Evolutionary conservation across 345 rosid species (phyloP), one percentile per base, ranked within the genome.

Genomic region (Linum trigynum): DNA sequence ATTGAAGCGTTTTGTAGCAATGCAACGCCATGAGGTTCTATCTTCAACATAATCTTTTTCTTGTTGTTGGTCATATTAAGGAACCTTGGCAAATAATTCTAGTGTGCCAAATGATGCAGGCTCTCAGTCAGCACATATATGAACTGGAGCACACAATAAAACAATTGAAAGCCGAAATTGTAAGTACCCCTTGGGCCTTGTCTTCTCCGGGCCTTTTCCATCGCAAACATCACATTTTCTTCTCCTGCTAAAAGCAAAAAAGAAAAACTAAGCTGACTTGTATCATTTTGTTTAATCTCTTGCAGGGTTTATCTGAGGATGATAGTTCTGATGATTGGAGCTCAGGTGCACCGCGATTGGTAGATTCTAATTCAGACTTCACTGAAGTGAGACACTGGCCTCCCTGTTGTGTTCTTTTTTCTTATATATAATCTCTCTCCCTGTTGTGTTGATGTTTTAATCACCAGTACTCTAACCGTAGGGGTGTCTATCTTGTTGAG

Each of bases 1-100:
- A 32, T 74, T 94, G 80, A 94, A 90, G 78, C 96, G 86, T 63
- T 90, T 96, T 32, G 82, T 94, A 17, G 96, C 99, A 68, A 86
- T 88, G 91, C 97, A 94, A 76, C 90, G 96, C 55, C 97, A 94
- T 57, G 96, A 94, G 99, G 99, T 92, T 75, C 75, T 38, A 42
- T 57, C 61, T 71, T 55, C 60, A 59, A n/a, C 48, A 0, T 38
- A 59, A 32, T 62, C 50, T 38, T 53, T 63, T 23, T 55, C 57
- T 56, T 48, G 15, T 68, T 50, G 37, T 45, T 59, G 55, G 7
- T 43, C 8, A 62, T 10, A 39, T 59, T 60, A 8, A 16, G 11
- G 38, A 14, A 36, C 15, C 55, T 38, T 14, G 17, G 7, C 39
- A 61, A 35, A 41, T 66, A 2, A 58, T 62, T 11, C 71, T 55